Conservation (phyloP, 2,329 filamentous ascomycete species). For the Pseudocercospora eumusae region DNA sequence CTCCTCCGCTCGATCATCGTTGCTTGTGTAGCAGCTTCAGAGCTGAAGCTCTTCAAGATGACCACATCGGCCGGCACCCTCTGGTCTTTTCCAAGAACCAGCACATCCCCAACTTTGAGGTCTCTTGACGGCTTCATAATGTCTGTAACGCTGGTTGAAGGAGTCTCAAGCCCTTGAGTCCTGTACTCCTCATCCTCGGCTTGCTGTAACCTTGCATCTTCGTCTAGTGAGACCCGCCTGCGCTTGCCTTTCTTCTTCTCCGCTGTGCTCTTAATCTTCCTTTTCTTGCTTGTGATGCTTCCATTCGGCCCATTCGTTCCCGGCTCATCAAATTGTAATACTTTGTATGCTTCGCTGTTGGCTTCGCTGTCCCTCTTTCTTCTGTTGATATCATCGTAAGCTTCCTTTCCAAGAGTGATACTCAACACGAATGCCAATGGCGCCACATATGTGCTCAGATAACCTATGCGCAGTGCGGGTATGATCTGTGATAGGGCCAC, state of each 20-base stretch:
- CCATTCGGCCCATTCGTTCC: conserved; percentile 32
- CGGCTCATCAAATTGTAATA: conserved; percentile 69
- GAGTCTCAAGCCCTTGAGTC: conserved; percentile 42
- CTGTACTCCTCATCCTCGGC: conserved; percentile 69
- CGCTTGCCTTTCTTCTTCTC: conserved; percentile 40
- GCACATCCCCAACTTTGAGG: conserved; percentile 90
- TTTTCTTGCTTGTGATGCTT: conserved; percentile 34
- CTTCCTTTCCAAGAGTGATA: conserved; percentile 94
- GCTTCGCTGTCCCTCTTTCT: conserved; percentile 87
- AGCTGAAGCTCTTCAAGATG: conserved; percentile 77
- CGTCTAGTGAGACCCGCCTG: conserved; percentile 38
- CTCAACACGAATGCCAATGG: conserved; percentile 87
- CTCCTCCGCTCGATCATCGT: conserved; percentile 36
- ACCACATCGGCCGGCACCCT: conserved; percentile 92
- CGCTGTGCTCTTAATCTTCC: conserved; percentile 35
- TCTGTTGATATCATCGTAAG: conserved; percentile 85
- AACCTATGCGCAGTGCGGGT: conserved; percentile 85
- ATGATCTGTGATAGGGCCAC: conserved; percentile 94
- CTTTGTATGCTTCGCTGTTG: conserved; percentile 84
- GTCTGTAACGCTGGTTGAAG: conserved; percentile 55
- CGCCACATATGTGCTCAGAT: conserved; percentile 90
- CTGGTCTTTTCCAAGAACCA: conserved; percentile 89
- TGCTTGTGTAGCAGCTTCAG: conserved; percentile 50
- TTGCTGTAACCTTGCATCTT: conserved; percentile 56
- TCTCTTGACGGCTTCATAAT: conserved; percentile 80